Base-by-base conservation (phyloP, 2,329 filamentous ascomycete species). In the Colletotrichum lini region DNA sequence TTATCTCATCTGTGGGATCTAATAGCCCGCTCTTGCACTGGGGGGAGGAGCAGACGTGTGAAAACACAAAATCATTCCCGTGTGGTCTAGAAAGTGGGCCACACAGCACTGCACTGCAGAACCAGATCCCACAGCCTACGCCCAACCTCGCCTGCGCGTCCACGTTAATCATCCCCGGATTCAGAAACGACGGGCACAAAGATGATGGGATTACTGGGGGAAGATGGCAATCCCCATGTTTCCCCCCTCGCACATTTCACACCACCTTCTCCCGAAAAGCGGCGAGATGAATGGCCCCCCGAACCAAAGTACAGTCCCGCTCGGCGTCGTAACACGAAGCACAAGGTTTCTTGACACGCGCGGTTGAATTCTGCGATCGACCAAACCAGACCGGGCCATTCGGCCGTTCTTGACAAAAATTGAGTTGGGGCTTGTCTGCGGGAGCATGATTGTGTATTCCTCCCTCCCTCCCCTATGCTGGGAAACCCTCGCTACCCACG, bases 341-440 rank as follows among this genome's bases (percentile, higher is more conserved):
- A 18, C 52, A 68, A 49, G n/a, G 44, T 40, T 63, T 40, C 40
- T 68, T 8, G 35, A 68, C 65, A 23, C 38, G 23, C 16, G 21
- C 16, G 21, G 16, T 35, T 26, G 35, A 40, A 35, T n/a, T 18
- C 30, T 60, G 45, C 47, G 26, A 35, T 42, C 5, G 21, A 65
- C 26, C 62, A 35, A 70, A 60, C 49, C 54, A 54, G 7, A 50
- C 7, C 15, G 35, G n/a, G 49, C 5, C 13, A 23, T 15, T 26
- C 44, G 45, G 42, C 45, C 12, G 26, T 45, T 16, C 40, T 35
- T 47, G 61, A 9, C 26, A 35, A 30, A 68, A 40, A 42, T 63
- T 63, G 52, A 49, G 58, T 59, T 63, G 68, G 58, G 40, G 53
- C 40, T 58, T 45, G 68, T 52, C 49, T 68, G 52, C 45, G 45